Base-by-base conservation (phyloP, 352 stramenopile species). In the Phytophthora constricta region DNA sequence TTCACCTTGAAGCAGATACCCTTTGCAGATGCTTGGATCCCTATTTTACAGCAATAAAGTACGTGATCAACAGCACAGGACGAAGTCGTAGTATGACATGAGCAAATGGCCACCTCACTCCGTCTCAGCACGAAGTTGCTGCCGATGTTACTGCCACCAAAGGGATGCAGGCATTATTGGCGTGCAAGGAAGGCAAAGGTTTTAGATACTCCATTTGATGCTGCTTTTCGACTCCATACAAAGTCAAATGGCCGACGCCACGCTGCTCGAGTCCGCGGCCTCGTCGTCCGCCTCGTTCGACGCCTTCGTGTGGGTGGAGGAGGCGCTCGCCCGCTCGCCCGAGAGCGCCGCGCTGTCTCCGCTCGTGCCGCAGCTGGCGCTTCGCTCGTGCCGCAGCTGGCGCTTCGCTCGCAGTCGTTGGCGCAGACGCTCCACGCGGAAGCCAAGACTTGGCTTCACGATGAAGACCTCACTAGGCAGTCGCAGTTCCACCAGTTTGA, bases 301-400 rank as follows among this genome's bases (percentile, higher is more conserved):
- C 63, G 81, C 76, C 47, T 91, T 84, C 68, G 81, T 79, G 59
- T 93, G 82, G 82, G 73, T 87, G 25, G 85, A 93, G 69, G 74
- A 90, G 45, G 82, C 78, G 28, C 65, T 93, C 55, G 65, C 82
- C 48, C 69, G 80, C 13, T 56, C 47, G 20, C 53, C 62, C 2
- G 76, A 71, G 0, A 59, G 76, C 37, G 65, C 77, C 3, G 61
- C 60, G 0, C 66, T 73, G 16, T 65, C 64, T n/a, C 51, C 72
- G 43, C 63, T 91, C 3, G 72, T 90, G 54, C 80, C 82, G 17
- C 82, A 86, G 59, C 78, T 93, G 23, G 59, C 91, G 11, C 64
- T n/a, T 48, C 72, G 43, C 63, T 91, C 3, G 72, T 90, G 54
- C 80, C 82, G 17, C 82, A 86, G 59, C 78, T 93, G 23, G 59